A percentile compares a stretch with the other conserved stretches of the same genome.
Evolutionary conservation across 2,329 filamentous ascomycete species (phyloP).

Genomic region (Sporothrix humicola): DNA sequence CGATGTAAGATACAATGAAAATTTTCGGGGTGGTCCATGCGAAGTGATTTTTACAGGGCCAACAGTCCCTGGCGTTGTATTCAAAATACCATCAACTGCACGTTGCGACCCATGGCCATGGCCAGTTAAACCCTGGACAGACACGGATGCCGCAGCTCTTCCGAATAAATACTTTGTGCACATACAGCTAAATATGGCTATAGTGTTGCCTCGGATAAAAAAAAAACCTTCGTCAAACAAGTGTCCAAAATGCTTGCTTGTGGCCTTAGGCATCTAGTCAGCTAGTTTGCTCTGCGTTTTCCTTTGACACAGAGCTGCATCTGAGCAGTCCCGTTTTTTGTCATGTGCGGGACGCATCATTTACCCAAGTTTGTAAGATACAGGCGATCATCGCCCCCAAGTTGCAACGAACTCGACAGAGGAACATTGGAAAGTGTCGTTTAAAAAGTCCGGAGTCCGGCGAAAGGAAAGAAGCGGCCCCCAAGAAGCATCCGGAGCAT

Average conservation of each 20-base stretch:
- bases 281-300: too few species aligned
- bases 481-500: background rate
- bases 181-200: background rate
- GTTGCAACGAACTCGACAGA: background rate
- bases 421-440: background rate
- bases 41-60: background rate
- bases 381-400: background rate
- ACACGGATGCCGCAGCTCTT: background rate
- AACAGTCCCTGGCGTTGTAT: background rate
- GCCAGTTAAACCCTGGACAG: background rate
- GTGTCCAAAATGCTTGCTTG: background rate
- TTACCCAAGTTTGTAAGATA: background rate
- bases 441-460: too few species aligned
- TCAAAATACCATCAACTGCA: background rate
- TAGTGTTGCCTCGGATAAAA: background rate
- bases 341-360: background rate
- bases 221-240: background rate
- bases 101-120: background rate
- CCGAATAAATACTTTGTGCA: too few species aligned
- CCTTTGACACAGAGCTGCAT: background rate
- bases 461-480: background rate
- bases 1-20: too few species aligned
- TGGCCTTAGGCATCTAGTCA: background rate
- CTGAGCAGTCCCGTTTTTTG: background rate
- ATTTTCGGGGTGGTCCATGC: background rate